These are phyloP conservation scores for Nothopassalora personata DNA, from an alignment of 2,329 filamentous ascomycete genomes.

Conservation along the genomic window DNA sequence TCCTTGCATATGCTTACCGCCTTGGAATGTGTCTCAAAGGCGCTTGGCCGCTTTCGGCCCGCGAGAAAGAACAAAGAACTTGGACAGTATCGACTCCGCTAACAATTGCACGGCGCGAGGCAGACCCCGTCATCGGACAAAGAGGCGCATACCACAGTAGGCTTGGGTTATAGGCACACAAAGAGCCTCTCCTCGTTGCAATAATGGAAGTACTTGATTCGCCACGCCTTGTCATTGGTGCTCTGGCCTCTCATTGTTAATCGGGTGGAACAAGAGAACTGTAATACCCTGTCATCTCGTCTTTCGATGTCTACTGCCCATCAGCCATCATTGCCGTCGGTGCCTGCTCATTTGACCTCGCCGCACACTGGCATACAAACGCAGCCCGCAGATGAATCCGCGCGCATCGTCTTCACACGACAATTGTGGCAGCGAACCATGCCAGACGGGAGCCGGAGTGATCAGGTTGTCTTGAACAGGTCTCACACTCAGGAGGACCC, in stretches of 20 bases:
- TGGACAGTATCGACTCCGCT: slow-evolving; percentile 23
- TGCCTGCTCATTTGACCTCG: slow-evolving; percentile 13
- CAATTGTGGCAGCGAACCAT: slow-evolving; percentile 36
- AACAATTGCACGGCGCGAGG: slow-evolving; percentile 29
- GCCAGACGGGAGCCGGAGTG: slow-evolving; percentile 27
- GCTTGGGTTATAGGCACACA: slow-evolving; percentile 32
- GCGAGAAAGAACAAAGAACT: slow-evolving; percentile 35
- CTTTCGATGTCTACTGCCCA: slow-evolving; percentile 28
- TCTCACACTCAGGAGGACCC: slow-evolving; percentile 26
- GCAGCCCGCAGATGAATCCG: slow-evolving; percentile 25
- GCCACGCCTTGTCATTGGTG: slow-evolving; percentile 28
- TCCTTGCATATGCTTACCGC: slow-evolving; percentile 23
- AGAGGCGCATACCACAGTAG: slow-evolving; percentile 29
- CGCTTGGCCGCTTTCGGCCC: slow-evolving; percentile 30
- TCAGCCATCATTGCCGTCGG: slow-evolving; percentile 21
- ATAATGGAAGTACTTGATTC: slow-evolving; percentile 28
- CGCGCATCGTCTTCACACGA: slow-evolving; percentile 34
- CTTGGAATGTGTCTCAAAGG: slow-evolving; percentile 30
- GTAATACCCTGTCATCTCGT: slow-evolving; percentile 27
- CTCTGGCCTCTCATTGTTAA: slow-evolving; percentile 29
- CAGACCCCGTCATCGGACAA: slow-evolving; percentile 30
- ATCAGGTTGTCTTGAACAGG: slow-evolving; percentile 28
- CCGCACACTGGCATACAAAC: slow-evolving; percentile 20
- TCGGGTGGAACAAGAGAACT: slow-evolving; percentile 29
- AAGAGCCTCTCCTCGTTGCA: slow-evolving; percentile 21